Evolutionary conservation across 495 filamentous ascomycete genomes (phyloP), one percentile per base, ranked within the genome.

Genomic region (Penicillium verhagenii): DNA sequence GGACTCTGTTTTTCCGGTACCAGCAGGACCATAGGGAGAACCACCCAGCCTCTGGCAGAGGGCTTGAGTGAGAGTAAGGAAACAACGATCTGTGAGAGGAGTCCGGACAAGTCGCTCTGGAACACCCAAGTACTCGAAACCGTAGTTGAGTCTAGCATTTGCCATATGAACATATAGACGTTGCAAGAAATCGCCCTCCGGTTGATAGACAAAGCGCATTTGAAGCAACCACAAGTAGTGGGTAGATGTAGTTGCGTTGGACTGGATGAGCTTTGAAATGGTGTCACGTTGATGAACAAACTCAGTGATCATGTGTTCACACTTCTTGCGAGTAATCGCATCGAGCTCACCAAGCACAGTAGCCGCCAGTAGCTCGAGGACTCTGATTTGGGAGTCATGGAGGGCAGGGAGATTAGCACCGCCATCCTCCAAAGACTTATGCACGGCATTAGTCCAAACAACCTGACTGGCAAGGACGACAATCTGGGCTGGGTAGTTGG

Each of bases 1-100:
- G 0, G 94, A 97, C 65, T 99, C 94, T 1, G 94, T 99, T 72
- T 99, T 99, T 67, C 94, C 94, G n/a, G 94, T 99, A 76, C 94
- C 94, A 37, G 94, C 94, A 35, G 94, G 94, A 24, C 94, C 94
- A 64, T 99, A 99, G 3, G 94, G 94, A 40, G 94, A 99, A 40
- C 94, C 94, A 72, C 94, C 94, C 37, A 99, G 83, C 65, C 92
- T 83, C 66, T 99, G 94, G 65, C 89, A 95, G 38, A 97, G 80
- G 6, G 94, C 94, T 76, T 97, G 94, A 18, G 91, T 97, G 25
- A 97, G 82, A 9, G 94, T 99, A 43, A 97, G 82, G 82, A 97
- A 99, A 75, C 94, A 99, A 43, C 95, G 88, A 66, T 99, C 94
- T 7, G 94, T 99, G 25, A 99, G 82, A 35, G 94, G 94, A 19